Evolutionary conservation across 306 rosid genomes (phyloP), one percentile per base, ranked within the genome.

Genomic region (Ziziphus jujuba): DNA sequence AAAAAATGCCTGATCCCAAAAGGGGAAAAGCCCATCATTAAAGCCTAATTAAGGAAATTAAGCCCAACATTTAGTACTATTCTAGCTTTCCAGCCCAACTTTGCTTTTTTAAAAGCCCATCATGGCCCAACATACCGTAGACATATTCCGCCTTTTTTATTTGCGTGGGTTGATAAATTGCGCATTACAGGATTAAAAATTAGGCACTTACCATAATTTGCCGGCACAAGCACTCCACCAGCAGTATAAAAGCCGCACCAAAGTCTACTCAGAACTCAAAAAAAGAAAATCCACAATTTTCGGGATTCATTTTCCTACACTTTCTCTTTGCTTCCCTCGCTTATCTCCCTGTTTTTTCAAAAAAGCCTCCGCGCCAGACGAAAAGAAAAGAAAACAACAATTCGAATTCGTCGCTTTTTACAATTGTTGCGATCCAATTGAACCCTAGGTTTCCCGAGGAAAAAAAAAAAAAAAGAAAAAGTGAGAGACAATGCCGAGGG

Each of bases 401-500:
- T n/a, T n/a, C 7, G n/a, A 23, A 16, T 15, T 28, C 50, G 31
- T 56, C 7, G 15, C 40, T 19, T 71, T 17, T 45, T 21, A 63
- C 64, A 51, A 38, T 25, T 16, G 20, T 55, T 23, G 36, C 54
- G 44, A 43, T 40, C 59, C 43, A 40, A 9, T 23, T 10, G 49
- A 82, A 83, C 92, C 96, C 96, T 87, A 85, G 75, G 34, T 77
- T 70, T 72, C 61, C 47, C 14, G 53, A n/a, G 51, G n/a, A n/a
- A n/a, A n/a, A n/a, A n/a, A n/a, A n/a, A n/a, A n/a, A n/a, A n/a
- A n/a, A n/a, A n/a, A n/a, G n/a, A 56, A 66, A 72, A 58, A 65
- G 16, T 33, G 72, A 17, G n/a, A 59, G 56, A 79, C 68, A 71
- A 92, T 92, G 98, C 98, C 97, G 44, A 51, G 98, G 50, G 98